Evolutionary conservation across 352 stramenopile species (phyloP).

Genomic region (Globisporangium megalacanthum): DNA sequence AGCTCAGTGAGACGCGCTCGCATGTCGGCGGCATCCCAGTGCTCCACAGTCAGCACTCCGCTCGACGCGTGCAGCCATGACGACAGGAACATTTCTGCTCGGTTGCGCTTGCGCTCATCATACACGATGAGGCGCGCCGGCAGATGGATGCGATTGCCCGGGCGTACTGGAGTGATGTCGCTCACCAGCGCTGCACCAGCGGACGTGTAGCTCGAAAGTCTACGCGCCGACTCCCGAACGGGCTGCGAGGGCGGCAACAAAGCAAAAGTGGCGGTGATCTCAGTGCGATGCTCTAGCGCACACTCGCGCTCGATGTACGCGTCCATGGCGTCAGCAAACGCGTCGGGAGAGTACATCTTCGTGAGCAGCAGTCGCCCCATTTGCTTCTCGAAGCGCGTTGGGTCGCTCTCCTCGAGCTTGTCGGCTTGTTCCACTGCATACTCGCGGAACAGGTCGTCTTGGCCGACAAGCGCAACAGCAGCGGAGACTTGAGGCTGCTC

Average conservation of each 20-base stretch:
- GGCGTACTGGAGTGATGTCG: background rate
- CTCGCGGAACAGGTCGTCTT: slow-evolving; percentile 1
- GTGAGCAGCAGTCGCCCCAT: slow-evolving; percentile 26
- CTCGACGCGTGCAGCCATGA: slow-evolving; percentile 8
- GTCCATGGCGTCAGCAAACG: slow-evolving; percentile 15
- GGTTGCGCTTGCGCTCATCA: slow-evolving; percentile 2
- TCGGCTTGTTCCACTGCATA: background rate
- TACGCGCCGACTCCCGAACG: background rate
- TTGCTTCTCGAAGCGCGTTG: slow-evolving; percentile 8
- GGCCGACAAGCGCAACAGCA: background rate
- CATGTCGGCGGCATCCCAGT: slow-evolving; percentile 10
- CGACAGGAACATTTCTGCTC: slow-evolving; percentile 1
- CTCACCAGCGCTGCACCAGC: slow-evolving; percentile 3
- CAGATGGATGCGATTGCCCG: slow-evolving; percentile 3
- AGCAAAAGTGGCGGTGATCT: background rate
- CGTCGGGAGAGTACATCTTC: slow-evolving; percentile 31
- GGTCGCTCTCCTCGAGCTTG: background rate
- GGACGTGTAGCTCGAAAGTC: too few species aligned
- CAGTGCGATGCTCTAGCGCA: background rate
- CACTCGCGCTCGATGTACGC: slow-evolving; percentile 12
- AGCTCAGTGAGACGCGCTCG: slow-evolving; percentile 11
- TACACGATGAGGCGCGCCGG: slow-evolving; percentile 8
- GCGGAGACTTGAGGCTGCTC: background rate
- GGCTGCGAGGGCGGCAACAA: background rate
- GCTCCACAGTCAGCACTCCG: slow-evolving; percentile 4